Conservation (phyloP, 2,329 filamentous ascomycete genomes). For the Mariannaea sp. region DNA sequence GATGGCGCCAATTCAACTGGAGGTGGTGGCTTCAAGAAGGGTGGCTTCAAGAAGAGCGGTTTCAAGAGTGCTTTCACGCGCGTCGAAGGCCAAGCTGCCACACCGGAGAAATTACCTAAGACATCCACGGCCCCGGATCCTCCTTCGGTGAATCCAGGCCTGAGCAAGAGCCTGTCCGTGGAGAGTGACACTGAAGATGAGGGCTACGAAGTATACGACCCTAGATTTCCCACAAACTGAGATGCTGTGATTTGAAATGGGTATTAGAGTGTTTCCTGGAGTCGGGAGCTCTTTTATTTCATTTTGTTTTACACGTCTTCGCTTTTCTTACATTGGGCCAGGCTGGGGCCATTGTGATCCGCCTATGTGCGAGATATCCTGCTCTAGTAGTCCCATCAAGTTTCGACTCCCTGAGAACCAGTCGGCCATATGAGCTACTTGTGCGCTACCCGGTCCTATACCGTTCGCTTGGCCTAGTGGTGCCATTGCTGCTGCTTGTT, state of each 20-base stretch:
- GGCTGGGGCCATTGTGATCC: constrained; percentile 43
- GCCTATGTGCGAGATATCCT: constrained; percentile 57
- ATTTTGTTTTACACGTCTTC: constrained; percentile 4
- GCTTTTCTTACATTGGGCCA: constrained; percentile 26
- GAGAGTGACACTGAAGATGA: constrained; percentile 73
- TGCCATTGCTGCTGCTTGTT: constrained; percentile 36
- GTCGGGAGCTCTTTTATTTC: constrained; percentile 9
- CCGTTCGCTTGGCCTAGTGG: constrained; percentile 25
- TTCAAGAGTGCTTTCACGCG: constrained; percentile 78
- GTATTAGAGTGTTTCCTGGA: not conserved
- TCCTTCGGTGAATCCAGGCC: constrained; percentile 25
- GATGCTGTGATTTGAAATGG: not conserved
- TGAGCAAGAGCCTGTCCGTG: constrained; percentile 34
- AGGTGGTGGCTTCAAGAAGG: constrained; percentile 64
- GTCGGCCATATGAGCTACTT: constrained; percentile 59
- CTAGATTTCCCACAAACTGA: constrained; percentile 64
- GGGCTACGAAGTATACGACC: constrained; percentile 71
- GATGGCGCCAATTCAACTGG: constrained; percentile 39
- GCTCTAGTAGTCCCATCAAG: constrained; percentile 68
- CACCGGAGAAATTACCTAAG: constrained; percentile 48
- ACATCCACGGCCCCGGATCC: constrained; percentile 28
- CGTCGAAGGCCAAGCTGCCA: constrained; percentile 46
- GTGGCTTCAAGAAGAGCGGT: constrained; percentile 79
- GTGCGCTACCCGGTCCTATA: constrained; percentile 35
- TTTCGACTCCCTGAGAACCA: constrained; percentile 71